Conservation (phyloP, 305 asterid species). For the Ajuga reptans region DNA sequence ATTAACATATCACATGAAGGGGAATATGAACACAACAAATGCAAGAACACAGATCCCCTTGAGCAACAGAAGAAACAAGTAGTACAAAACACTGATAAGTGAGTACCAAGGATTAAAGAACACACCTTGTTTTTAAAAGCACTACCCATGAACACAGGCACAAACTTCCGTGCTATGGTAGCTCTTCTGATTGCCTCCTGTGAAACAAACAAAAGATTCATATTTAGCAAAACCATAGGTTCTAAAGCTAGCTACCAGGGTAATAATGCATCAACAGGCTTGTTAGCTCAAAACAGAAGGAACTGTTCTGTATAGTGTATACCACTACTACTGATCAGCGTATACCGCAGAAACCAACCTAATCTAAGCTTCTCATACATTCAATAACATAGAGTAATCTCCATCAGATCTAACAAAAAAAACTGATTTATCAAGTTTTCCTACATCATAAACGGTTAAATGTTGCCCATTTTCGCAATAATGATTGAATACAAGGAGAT, state of each 20-base stretch:
- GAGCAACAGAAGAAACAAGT: slow-evolving; percentile 13
- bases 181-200: slow-evolving; percentile 97
- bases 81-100: not conserved
- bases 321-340: not conserved
- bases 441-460: not conserved
- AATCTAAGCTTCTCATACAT: not conserved
- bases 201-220: slow-evolving; percentile 19
- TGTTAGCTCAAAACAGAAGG: not conserved
- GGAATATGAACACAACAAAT: not conserved
- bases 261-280: slow-evolving; percentile 1
- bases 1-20: not conserved
- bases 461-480: not conserved
- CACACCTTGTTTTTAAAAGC: slow-evolving; percentile 95
- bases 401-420: not conserved
- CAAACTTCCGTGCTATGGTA: slow-evolving; percentile 74
- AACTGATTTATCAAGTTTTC: not conserved
- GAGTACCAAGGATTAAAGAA: slow-evolving; percentile 5
- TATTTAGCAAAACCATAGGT: not conserved
- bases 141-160: slow-evolving; percentile 98
- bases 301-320: not conserved
- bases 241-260: slow-evolving; percentile 14
- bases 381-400: not conserved
- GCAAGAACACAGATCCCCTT: not conserved
- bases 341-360: no score
- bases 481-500: not conserved